Evolutionary conservation across 2,329 filamentous ascomycete genomes (phyloP).

Genomic region (Cladosporium sp.): DNA sequence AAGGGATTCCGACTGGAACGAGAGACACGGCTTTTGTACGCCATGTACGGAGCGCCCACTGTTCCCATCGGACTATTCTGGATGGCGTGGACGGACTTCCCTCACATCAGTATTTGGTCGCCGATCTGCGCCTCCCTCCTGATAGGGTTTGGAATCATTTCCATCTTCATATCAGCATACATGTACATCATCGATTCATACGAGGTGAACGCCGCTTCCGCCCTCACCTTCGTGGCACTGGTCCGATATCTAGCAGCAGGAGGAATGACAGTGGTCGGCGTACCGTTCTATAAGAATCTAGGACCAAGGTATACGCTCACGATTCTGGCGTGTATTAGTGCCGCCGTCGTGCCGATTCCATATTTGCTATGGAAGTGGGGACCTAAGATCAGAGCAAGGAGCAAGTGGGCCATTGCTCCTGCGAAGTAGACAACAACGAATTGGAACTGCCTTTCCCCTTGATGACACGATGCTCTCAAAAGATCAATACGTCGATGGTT

Average conservation of each 20-base stretch:
- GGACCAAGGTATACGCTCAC: conserved; percentile 33
- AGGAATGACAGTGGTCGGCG: conserved; percentile 37
- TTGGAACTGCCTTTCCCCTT: no score
- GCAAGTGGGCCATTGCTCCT: conserved; percentile 18
- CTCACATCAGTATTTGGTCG: conserved; percentile 45
- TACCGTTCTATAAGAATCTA: conserved; percentile 37
- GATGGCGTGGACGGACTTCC: conserved; percentile 46
- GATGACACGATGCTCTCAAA: no score
- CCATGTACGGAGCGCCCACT: conserved; percentile 31
- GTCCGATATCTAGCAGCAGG: conserved; percentile 31
- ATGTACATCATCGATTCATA: conserved; percentile 36
- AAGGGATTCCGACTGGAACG: conserved; percentile 4
- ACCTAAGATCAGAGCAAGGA: conserved; percentile 25
- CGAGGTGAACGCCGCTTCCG: conserved; percentile 36
- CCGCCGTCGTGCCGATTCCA: conserved; percentile 34
- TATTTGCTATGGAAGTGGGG: conserved; percentile 43
- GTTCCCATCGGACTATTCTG: conserved; percentile 52
- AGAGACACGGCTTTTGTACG: conserved; percentile 10
- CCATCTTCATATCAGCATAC: conserved; percentile 36
- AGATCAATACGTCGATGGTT: no score
- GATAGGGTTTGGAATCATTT: conserved; percentile 43
- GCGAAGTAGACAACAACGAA: background rate
- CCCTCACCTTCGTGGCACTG: conserved; percentile 30
- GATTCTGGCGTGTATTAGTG: conserved; percentile 30
- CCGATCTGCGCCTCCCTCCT: conserved; percentile 47